Conservation (phyloP, 768 basidiomycete species). For the Cubamyces sp. region DNA sequence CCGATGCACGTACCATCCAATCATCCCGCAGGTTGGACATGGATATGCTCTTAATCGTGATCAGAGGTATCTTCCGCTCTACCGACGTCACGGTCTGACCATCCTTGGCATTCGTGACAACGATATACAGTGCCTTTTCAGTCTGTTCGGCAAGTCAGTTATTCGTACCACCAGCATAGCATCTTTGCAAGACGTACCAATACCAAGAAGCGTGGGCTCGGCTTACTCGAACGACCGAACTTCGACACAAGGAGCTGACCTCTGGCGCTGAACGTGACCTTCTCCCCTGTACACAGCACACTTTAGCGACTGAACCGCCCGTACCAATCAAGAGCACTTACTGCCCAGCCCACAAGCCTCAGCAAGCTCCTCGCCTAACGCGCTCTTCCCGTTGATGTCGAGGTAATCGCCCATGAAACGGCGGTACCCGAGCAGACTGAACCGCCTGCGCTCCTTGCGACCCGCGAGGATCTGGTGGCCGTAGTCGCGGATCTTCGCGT, state of each 20-base stretch:
- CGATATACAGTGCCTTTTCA: slow-evolving; percentile 82
- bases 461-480: slow-evolving; percentile 91
- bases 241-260: slow-evolving; percentile 87
- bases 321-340: slow-evolving; percentile 40
- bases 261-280: slow-evolving; percentile 82
- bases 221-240: slow-evolving; percentile 84
- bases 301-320: neutral
- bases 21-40: slow-evolving; percentile 93
- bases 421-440: slow-evolving; percentile 91
- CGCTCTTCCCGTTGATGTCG: slow-evolving; percentile 79
- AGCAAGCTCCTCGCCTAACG: slow-evolving; percentile 77
- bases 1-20: slow-evolving; percentile 71
- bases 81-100: slow-evolving; percentile 60
- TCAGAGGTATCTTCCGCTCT: slow-evolving; percentile 88
- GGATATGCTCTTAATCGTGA: slow-evolving; percentile 84
- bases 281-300: slow-evolving; percentile 59
- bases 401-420: slow-evolving; percentile 97
- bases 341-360: slow-evolving; percentile 74
- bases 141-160: slow-evolving; percentile 53
- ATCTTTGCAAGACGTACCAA: slow-evolving; percentile 58
- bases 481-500: slow-evolving; percentile 89
- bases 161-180: neutral
- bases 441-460: slow-evolving; percentile 91
- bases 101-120: slow-evolving; percentile 62
- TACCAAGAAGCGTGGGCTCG: slow-evolving; percentile 86